Percentiles rank a stretch among this genome's conserved stretches.
phyloP scores from a whole-genome alignment of 164 flowering plant species.

The Tinospora cordifolia region DNA sequence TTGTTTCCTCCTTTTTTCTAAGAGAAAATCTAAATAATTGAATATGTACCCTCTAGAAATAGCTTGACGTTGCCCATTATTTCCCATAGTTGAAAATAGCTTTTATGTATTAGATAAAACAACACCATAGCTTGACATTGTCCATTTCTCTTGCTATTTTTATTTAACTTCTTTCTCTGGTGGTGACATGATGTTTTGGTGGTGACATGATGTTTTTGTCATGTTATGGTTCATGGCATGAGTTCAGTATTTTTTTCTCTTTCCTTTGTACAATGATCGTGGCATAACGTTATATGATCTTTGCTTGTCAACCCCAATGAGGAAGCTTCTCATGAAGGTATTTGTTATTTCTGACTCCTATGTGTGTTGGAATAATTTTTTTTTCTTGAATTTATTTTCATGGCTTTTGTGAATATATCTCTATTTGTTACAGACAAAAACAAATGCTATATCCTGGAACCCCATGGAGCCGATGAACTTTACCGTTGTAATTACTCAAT shows the following conservation, averaged over 20 bases:
- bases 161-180: not conserved
- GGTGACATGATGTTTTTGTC: not conserved
- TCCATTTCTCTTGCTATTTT: no score
- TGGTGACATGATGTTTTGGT: not conserved
- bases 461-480: slow-evolving; percentile 98
- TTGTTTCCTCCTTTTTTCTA: no score
- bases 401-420: not conserved
- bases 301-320: slow-evolving; percentile 65
- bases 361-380: not conserved
- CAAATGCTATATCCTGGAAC: slow-evolving; percentile 90
- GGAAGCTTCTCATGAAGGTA: slow-evolving; percentile 84
- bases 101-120: no score
- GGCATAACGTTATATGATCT: slow-evolving; percentile 79
- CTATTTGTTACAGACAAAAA: slow-evolving; percentile 56
- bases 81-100: no score
- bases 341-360: not conserved
- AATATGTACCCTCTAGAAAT: no score
- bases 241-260: not conserved
- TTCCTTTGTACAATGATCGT: slow-evolving; percentile 52
- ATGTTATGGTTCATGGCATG: not conserved
- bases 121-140: no score
- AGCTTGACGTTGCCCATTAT: no score
- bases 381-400: not conserved
- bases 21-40: no score
- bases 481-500: slow-evolving; percentile 61